phyloP scores from a whole-genome alignment of 208 protist species.

The Leishmania turanica region DNA sequence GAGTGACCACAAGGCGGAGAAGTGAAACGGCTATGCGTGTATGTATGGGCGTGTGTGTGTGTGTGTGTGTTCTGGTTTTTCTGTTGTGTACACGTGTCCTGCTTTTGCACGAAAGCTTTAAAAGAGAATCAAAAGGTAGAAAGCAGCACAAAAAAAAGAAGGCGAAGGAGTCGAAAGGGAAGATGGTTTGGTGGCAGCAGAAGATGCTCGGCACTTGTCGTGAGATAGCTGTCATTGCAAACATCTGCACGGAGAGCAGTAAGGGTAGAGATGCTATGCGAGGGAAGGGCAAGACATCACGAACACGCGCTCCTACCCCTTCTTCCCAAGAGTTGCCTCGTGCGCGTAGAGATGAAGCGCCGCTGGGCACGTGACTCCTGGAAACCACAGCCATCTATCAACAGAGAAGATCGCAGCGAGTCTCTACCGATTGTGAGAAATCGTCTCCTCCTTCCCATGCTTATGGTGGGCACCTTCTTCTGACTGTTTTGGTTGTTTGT shows the following conservation, averaged over 20 bases:
- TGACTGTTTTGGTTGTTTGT: neutral
- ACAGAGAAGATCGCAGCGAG: neutral
- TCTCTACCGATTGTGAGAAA: neutral
- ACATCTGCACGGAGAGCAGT: neutral
- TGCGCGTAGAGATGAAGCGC: neutral
- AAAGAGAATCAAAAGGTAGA: neutral
- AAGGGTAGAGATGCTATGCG: neutral
- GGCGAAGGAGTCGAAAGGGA: neutral
- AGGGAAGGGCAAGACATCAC: neutral
- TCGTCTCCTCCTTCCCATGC: neutral
- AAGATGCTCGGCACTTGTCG: neutral
- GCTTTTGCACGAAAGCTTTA: slow-evolving; percentile 1
- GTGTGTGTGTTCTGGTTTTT: neutral
- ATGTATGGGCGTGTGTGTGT: neutral
- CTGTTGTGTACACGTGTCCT: slow-evolving; percentile 1
- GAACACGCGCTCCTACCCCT: neutral
- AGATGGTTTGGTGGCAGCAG: neutral
- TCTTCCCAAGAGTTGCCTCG: neutral
- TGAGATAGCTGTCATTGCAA: neutral
- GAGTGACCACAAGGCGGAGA: slow-evolving; percentile 6
- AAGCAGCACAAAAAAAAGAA: neutral
- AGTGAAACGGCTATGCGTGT: neutral
- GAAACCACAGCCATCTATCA: slow-evolving; percentile 3
- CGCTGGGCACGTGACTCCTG: neutral
- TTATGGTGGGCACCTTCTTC: neutral